These are phyloP conservation scores for Trametes punicea DNA, from an alignment of 768 basidiomycete genomes.

Conservation along the genomic window DNA sequence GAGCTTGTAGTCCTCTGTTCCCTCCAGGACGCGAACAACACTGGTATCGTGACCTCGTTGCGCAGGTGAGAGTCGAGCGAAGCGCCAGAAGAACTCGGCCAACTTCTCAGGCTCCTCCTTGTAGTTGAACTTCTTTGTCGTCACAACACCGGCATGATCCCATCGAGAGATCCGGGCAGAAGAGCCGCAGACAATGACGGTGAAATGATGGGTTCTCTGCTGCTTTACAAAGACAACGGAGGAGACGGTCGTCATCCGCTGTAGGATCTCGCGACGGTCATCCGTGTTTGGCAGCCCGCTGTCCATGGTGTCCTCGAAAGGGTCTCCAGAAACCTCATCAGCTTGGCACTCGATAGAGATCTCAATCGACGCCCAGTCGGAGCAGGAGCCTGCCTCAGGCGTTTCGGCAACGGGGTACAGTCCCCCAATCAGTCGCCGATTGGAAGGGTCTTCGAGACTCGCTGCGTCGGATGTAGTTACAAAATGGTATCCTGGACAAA, in stretches of 20 bases:
- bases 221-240: background rate
- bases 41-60: background rate
- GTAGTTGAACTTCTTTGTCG: background rate
- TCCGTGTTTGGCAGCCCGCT: background rate
- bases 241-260: background rate
- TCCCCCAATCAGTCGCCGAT: background rate
- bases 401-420: background rate
- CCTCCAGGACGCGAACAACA: background rate
- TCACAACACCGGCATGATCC: background rate
- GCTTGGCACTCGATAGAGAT: background rate
- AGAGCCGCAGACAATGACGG: background rate
- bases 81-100: background rate
- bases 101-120: background rate
- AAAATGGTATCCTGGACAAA: too few species aligned
- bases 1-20: background rate
- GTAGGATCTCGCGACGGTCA: background rate
- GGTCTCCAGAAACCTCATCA: background rate
- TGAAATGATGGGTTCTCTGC: background rate
- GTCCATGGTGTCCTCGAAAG: background rate
- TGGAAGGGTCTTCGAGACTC: background rate
- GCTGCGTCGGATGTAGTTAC: background rate
- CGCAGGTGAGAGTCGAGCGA: background rate
- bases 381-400: background rate
- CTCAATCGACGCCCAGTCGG: background rate
- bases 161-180: background rate